A percentile compares a stretch with the other conserved stretches of the same genome.
These are phyloP conservation scores for Metschnikowia similis DNA, from an alignment of 805 yeast species.

Conservation along the genomic window DNA sequence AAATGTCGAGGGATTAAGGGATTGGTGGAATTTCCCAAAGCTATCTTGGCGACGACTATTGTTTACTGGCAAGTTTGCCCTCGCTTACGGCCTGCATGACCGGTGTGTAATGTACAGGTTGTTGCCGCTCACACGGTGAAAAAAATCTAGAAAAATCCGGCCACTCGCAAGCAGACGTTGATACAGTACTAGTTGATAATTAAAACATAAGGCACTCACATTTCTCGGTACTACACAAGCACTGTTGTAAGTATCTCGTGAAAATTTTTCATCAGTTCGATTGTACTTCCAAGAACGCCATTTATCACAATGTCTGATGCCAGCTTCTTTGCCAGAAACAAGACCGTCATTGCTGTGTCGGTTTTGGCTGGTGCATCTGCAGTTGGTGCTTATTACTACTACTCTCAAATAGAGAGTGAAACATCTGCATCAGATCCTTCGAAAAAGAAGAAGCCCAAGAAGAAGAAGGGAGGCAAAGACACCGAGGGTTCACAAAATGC, in stretches of 20 bases:
- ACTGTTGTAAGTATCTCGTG: not conserved
- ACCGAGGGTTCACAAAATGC: slow-evolving; percentile 9
- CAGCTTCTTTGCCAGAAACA: slow-evolving; percentile 48
- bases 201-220: not conserved
- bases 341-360: slow-evolving; percentile 59
- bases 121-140: slow-evolving; percentile 4
- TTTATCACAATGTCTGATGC: slow-evolving; percentile 16
- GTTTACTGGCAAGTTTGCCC: not conserved
- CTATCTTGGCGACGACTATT: not conserved
- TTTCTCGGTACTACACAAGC: not conserved
- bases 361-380: slow-evolving; percentile 63
- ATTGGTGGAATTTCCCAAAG: not conserved
- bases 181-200: not conserved
- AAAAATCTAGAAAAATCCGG: slow-evolving; percentile 5
- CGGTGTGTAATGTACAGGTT: not conserved
- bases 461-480: slow-evolving; percentile 42
- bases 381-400: slow-evolving; percentile 55
- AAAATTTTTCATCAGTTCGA: not conserved
- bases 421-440: slow-evolving; percentile 16
- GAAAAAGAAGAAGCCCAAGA: slow-evolving; percentile 37
- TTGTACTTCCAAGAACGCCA: not conserved
- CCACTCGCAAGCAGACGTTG: not conserved
- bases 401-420: slow-evolving; percentile 26
- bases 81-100: not conserved
- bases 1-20: not conserved